phyloP scores from a whole-genome alignment of 495 filamentous ascomycete species.

The Copromyces sp. region DNA sequence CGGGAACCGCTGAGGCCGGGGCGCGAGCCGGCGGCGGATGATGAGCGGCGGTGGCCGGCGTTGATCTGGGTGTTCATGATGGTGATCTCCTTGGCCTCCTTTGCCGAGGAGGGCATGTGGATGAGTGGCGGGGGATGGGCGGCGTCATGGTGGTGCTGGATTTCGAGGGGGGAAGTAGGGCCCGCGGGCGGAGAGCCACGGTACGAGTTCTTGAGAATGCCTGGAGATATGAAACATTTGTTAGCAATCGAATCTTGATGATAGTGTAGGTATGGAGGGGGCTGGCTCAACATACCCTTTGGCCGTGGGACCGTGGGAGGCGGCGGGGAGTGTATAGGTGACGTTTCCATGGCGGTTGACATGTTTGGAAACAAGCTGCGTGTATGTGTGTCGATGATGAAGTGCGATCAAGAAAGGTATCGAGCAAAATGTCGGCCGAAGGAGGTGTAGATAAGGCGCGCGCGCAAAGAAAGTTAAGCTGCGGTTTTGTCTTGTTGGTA shows the following conservation, averaged over 20 bases:
- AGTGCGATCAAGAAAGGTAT: not conserved
- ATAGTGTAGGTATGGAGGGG: not conserved
- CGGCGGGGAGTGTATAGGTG: conserved; percentile 31
- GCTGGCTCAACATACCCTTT: conserved; percentile 48
- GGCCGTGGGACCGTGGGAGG: conserved; percentile 52
- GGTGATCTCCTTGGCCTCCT: conserved; percentile 75
- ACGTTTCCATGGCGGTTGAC: conserved; percentile 26
- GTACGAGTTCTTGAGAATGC: conserved; percentile 90
- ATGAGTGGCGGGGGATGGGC: conserved; percentile 18
- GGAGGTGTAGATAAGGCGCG: not conserved
- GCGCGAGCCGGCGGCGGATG: conserved; percentile 49
- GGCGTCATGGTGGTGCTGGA: conserved; percentile 10
- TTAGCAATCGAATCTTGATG: not conserved
- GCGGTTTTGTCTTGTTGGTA: not conserved
- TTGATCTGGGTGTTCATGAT: conserved; percentile 91
- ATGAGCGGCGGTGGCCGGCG: conserved; percentile 80
- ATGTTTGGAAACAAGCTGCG: conserved; percentile 14
- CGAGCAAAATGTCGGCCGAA: not conserved
- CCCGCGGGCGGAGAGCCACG: conserved; percentile 40
- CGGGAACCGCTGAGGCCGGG: conserved; percentile 57
- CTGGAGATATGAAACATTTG: conserved; percentile 30
- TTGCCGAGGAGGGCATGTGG: conserved; percentile 27
- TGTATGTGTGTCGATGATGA: not conserved
- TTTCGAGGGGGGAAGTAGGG: conserved; percentile 34
- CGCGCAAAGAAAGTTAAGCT: not conserved